These are phyloP conservation scores for Favolaschia claudopus DNA, from an alignment of 768 basidiomycete genomes.

Conservation along the genomic window DNA sequence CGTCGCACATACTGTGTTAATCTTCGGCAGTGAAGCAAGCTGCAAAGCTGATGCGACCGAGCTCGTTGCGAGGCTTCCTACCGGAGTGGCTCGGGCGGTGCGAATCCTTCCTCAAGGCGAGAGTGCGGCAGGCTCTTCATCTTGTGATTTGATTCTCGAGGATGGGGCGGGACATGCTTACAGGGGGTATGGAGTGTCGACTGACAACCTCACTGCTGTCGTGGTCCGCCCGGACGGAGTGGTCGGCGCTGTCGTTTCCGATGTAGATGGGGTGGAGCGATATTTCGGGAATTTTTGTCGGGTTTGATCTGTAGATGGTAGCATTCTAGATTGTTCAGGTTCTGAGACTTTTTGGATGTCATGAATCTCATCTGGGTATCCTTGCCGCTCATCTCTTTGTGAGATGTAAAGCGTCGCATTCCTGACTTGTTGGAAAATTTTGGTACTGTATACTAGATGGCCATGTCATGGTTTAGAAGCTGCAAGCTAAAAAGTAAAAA, in stretches of 20 bases:
- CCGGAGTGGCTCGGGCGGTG: not conserved
- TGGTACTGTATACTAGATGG: too few relatives aligned
- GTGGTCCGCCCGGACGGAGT: conserved; percentile 30
- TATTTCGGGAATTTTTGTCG: too few relatives aligned
- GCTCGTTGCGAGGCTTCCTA: not conserved
- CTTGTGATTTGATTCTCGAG: conserved; percentile 9
- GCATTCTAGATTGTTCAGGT: too few relatives aligned
- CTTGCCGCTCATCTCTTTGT: too few relatives aligned
- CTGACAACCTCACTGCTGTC: conserved; percentile 12
- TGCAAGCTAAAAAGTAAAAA: too few relatives aligned
- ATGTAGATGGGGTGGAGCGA: not conserved
- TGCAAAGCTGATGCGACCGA: not conserved
- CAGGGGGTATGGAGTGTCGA: conserved; percentile 9
- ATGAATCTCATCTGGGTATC: too few relatives aligned
- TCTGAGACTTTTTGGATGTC: too few relatives aligned
- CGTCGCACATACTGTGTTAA: conserved; percentile 37
- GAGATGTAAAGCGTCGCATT: too few relatives aligned
- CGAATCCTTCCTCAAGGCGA: not conserved
- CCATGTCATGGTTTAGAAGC: too few relatives aligned
- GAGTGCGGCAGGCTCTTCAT: too few relatives aligned
- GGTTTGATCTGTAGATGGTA: too few relatives aligned
- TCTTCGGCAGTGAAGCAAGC: conserved; percentile 32
- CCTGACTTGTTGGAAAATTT: too few relatives aligned
- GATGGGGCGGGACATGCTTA: conserved; percentile 26
- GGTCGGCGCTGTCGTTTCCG: conserved; percentile 22